Base-by-base conservation (phyloP, 1,139 yeast species). In the Debaryomyces fabryi region DNA sequence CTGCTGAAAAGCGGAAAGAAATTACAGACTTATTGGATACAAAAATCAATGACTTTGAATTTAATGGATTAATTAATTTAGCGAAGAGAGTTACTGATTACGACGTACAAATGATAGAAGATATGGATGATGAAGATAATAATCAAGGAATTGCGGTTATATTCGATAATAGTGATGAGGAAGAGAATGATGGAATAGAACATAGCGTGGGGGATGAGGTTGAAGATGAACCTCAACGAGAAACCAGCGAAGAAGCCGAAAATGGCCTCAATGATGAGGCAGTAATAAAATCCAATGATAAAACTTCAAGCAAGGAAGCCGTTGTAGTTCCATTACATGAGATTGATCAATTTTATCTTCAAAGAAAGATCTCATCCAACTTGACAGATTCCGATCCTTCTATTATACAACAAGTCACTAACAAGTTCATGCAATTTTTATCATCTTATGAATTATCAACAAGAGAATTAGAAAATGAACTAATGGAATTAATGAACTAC, bases 81-180 rank as follows among this genome's bases (percentile, higher is more conserved):
- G 69, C 82, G 4, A 74, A 77, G 39, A 67, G 73, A 25, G 79
- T 92, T 39, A 78, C 85, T 0, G 96, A 86, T 56, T 83, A 76
- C 55, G 71, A 69, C 1, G 48, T 54, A 0, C 54, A 62, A 23
- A 56, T 51, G 15, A 63, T 54, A 6, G 72, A 62, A 3, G 63
- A 56, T 16, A 63, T 60, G 0, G 65, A 55, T 1, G 64, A 61
- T 7, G 60, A 56, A 18, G 49, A 39, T 8, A 29, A 46, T 21
- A 51, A 47, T 5, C 62, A 58, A 15, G 59, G 55, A 3, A 67
- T 58, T 20, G 68, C 69, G 0, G 61, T 68, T 25, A 61, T 58
- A 1, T 58, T 67, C 23, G 72, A 67, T 30, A 65, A 54, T 16
- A 53, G 47, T 3, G 71, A 63, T 2, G 68, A 66, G 3, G 72